A percentile compares a stretch with the other conserved stretches of the same genome.
Evolutionary conservation across 352 stramenopile species (phyloP).

Genomic region (Phytophthora europaea): DNA sequence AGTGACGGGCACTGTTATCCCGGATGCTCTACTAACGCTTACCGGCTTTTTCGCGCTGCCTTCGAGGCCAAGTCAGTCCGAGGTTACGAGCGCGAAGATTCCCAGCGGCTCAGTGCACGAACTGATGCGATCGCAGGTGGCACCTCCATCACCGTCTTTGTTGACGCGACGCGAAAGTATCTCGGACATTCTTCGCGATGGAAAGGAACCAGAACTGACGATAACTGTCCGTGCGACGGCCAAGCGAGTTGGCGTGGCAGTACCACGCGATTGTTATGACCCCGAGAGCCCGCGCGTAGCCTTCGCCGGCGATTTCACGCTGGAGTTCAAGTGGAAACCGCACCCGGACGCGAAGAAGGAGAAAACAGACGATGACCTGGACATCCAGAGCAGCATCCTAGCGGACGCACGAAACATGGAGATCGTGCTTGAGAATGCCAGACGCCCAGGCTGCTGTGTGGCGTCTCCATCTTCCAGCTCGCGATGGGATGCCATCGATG

Average conservation of each 20-base stretch:
- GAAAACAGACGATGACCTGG: conserved; percentile 47
- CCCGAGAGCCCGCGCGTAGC: conserved; percentile 53
- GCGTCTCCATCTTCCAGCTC: conserved; percentile 34
- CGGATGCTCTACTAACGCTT: conserved; percentile 55
- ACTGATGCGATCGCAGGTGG: conserved; percentile 4
- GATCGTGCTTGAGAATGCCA: conserved; percentile 69
- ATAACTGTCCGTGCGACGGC: conserved; percentile 58
- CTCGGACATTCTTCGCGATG: conserved; percentile 58
- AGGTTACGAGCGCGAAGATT: conserved; percentile 5
- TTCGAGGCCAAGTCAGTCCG: conserved; percentile 18
- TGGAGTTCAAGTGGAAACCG: conserved; percentile 67
- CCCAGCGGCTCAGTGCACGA: conserved; percentile 3
- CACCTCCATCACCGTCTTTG: conserved; percentile 29
- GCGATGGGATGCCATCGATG: conserved; percentile 39
- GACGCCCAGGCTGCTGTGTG: conserved; percentile 72
- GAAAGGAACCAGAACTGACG: conserved; percentile 52
- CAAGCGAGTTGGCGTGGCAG: conserved; percentile 58
- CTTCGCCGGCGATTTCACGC: conserved; percentile 64
- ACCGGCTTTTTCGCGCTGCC: conserved; percentile 68
- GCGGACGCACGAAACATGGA: conserved; percentile 74
- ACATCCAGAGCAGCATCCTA: conserved; percentile 79
- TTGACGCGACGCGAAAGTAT: conserved; percentile 57
- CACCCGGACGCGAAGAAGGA: conserved; percentile 21
- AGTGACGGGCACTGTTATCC: conserved; percentile 65
- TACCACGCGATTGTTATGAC: conserved; percentile 66